Percentiles rank a stretch among this genome's conserved stretches.
phyloP scores from a whole-genome alignment of 208 protist genomes.

The Crithidia sp. region DNA sequence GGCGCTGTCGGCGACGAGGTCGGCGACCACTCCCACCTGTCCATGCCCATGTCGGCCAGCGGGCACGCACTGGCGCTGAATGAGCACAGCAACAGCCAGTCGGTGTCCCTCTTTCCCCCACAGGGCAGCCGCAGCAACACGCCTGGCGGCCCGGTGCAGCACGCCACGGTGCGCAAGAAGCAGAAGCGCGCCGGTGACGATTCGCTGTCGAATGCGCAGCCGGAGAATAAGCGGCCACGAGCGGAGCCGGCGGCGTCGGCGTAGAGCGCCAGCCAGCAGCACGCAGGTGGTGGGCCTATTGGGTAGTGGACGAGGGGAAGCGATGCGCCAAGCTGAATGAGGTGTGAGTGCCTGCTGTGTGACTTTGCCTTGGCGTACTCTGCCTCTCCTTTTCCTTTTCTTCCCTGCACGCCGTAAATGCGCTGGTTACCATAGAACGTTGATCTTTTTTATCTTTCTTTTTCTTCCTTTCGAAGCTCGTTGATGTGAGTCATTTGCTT shows the following conservation, averaged over 20 bases:
- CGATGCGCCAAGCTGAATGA: too few species aligned
- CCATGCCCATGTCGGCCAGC: conserved; percentile 75
- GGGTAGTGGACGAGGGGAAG: too few species aligned
- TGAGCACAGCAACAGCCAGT: conserved; percentile 75
- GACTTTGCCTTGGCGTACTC: neutral
- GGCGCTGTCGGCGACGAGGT: conserved; percentile 36
- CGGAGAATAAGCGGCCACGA: conserved; percentile 37
- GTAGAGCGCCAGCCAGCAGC: conserved; percentile 12
- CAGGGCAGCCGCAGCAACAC: conserved; percentile 57
- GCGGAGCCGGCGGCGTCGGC: conserved; percentile 24
- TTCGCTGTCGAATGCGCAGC: conserved; percentile 26
- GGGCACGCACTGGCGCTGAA: conserved; percentile 51
- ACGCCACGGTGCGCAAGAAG: conserved; percentile 75
- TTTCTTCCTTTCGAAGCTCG: neutral
- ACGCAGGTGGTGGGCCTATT: too few species aligned
- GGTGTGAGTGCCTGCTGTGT: neutral
- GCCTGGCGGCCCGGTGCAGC: conserved; percentile 46
- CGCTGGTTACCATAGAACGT: neutral
- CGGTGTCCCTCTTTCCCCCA: conserved; percentile 77
- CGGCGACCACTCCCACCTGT: conserved; percentile 61
- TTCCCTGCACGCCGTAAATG: neutral
- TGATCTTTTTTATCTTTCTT: conserved; percentile 14
- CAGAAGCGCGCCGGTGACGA: conserved; percentile 45
- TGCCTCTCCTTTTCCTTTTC: neutral
- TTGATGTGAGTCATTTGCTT: too few species aligned